These are phyloP conservation scores for Verticillium dahliae DNA, from an alignment of 2,329 filamentous ascomycete genomes.

Conservation along the genomic window DNA sequence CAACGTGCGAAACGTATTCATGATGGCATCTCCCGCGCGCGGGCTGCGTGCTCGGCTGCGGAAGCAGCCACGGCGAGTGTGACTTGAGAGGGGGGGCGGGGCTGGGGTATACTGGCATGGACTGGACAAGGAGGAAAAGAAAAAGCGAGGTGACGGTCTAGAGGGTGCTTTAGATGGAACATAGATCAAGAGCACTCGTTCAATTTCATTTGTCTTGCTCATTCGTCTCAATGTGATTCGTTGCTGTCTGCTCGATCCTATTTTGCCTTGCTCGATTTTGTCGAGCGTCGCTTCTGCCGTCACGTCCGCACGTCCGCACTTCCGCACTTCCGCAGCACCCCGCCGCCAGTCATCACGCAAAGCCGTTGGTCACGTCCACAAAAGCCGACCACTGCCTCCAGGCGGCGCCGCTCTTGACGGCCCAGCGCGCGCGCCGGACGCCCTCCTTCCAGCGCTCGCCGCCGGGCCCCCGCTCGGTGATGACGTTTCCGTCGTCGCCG, in stretches of 20 bases:
- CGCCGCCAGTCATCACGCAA: background rate
- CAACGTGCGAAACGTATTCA: background rate
- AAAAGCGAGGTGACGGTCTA: background rate
- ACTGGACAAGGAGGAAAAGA: background rate
- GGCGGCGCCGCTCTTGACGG: conserved; percentile 80
- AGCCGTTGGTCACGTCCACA: conserved; percentile 70
- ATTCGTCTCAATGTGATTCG: too few relatives aligned
- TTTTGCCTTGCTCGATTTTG: background rate
- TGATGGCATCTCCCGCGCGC: background rate
- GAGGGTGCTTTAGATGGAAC: background rate
- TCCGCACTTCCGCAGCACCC: background rate
- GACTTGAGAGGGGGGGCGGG: background rate
- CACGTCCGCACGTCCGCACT: too few relatives aligned
- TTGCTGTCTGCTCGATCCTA: background rate
- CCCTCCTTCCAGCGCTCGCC: conserved; percentile 94
- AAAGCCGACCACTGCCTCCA: conserved; percentile 77
- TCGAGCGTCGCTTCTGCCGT: too few relatives aligned
- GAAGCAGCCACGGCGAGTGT: background rate
- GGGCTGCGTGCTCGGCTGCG: too few relatives aligned
- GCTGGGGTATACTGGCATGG: background rate
- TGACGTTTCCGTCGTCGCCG: conserved; percentile 73
- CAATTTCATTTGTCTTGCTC: background rate
- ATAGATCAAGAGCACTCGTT: background rate
- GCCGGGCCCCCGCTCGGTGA: conserved; percentile 76
- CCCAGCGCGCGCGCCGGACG: conserved; percentile 79